phyloP scores from a whole-genome alignment of 1,284 basidiomycete species.

The Spongispora temasekensis region DNA sequence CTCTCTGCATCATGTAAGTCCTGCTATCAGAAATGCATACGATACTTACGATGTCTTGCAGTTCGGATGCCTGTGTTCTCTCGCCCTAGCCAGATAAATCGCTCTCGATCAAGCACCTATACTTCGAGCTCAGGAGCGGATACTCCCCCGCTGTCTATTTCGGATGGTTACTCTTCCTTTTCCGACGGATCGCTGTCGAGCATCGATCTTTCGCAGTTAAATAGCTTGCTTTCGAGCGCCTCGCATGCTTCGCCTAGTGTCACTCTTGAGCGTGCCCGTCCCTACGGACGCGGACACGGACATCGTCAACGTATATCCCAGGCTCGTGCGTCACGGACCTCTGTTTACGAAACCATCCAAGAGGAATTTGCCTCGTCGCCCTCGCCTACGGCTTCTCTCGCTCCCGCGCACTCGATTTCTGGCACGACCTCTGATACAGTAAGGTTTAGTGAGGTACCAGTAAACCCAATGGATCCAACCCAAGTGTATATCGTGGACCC shows the following conservation, averaged over 20 bases:
- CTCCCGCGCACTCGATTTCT: neutral
- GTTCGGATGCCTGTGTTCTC: conserved; percentile 58
- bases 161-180: conserved; percentile 60
- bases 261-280: conserved; percentile 40
- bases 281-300: conserved; percentile 64
- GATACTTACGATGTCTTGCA: conserved; percentile 23
- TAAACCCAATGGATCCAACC: conserved; percentile 37
- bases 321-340: conserved; percentile 60
- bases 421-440: conserved; percentile 15
- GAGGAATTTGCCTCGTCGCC: conserved; percentile 58
- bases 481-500: conserved; percentile 58
- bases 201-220: conserved; percentile 67
- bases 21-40: neutral
- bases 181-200: conserved; percentile 74
- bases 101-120: conserved; percentile 67
- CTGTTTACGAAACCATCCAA: conserved; percentile 77
- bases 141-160: conserved; percentile 68
- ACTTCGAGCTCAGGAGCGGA: conserved; percentile 60
- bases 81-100: conserved; percentile 50
- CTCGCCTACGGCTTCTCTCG: conserved; percentile 32
- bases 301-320: conserved; percentile 71
- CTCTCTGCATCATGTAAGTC: conserved; percentile 52
- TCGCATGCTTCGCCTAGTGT: conserved; percentile 38
- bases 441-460: conserved; percentile 29
- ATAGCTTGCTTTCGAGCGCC: conserved; percentile 53